These are phyloP conservation scores for Clavaria fumosa DNA, from an alignment of 768 basidiomycete species.

Conservation along the genomic window DNA sequence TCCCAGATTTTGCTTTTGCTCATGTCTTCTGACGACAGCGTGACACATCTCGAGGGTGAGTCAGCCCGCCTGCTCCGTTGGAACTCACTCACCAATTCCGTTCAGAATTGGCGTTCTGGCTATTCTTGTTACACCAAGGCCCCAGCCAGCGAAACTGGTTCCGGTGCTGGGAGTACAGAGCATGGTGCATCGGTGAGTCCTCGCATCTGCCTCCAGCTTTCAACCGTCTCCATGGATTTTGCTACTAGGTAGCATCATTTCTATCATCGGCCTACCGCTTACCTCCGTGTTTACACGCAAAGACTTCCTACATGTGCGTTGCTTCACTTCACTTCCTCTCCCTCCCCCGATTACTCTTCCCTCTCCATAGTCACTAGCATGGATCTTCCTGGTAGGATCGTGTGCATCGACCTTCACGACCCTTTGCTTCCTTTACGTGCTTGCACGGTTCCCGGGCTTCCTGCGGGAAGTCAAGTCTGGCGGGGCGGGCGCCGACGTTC, in stretches of 20 bases:
- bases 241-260: constrained; percentile 40
- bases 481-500: constrained; percentile 60
- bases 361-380: constrained; percentile 41
- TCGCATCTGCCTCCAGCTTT: constrained; percentile 1
- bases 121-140: constrained; percentile 69
- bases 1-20: constrained; percentile 4
- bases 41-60: constrained; percentile 70
- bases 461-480: constrained; percentile 54
- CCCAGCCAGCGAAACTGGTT: constrained; percentile 64
- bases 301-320: constrained; percentile 40
- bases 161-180: constrained; percentile 58
- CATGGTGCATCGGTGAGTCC: constrained; percentile 52
- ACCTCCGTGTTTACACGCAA: constrained; percentile 44
- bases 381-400: constrained; percentile 63
- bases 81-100: too few relatives aligned
- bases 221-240: constrained; percentile 5
- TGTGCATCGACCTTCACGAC: constrained; percentile 53
- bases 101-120: constrained; percentile 66
- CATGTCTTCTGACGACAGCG: constrained; percentile 22
- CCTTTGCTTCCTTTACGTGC: constrained; percentile 54
- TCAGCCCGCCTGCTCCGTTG: too few relatives aligned
- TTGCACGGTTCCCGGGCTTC: constrained; percentile 55
- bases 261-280: constrained; percentile 58
- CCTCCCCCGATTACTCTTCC: background rate
- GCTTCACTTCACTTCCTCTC: constrained; percentile 1